These are phyloP conservation scores for Pseudotsuga menziesii DNA, from an alignment of 75 land plant genomes.

Conservation along the genomic window DNA sequence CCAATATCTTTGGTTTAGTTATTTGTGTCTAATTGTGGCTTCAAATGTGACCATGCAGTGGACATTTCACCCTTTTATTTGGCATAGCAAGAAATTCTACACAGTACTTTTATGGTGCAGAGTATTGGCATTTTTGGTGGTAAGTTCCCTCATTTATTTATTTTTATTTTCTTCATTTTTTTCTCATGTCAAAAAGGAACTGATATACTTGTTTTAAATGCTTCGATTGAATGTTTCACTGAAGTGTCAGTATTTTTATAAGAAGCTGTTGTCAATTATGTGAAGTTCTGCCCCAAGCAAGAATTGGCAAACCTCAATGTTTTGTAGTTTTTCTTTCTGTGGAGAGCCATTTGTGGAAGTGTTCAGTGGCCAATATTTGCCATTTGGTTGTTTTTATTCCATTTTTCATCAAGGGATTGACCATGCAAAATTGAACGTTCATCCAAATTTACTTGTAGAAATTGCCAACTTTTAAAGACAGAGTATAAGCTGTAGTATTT, in stretches of 20 bases:
- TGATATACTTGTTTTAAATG: not conserved
- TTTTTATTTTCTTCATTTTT: not conserved
- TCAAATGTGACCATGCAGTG: slow-evolving; percentile 47
- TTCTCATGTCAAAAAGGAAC: not conserved
- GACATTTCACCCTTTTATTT: slow-evolving; percentile 96
- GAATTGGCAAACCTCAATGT: not conserved
- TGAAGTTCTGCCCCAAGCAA: not conserved
- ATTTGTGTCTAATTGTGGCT: slow-evolving; percentile 12
- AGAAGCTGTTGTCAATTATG: not conserved
- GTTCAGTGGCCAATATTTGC: too few relatives aligned
- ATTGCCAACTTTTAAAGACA: too few relatives aligned
- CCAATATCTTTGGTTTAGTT: too few relatives aligned
- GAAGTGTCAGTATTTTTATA: too few relatives aligned
- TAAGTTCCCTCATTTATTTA: slow-evolving; percentile 34
- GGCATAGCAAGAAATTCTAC: slow-evolving; percentile 86
- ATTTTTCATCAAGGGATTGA: too few relatives aligned
- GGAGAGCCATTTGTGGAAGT: not conserved
- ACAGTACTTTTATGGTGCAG: slow-evolving; percentile 93
- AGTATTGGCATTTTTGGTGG: slow-evolving; percentile 81
- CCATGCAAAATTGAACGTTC: too few relatives aligned
- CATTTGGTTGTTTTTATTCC: too few relatives aligned
- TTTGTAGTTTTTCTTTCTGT: not conserved
- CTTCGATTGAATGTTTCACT: not conserved
- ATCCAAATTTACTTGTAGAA: too few relatives aligned
- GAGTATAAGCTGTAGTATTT: too few relatives aligned